Evolutionary conservation across 1,139 yeast genomes (phyloP), one percentile per base, ranked within the genome.

Genomic region (Blastobotrys raffinosifermentans): DNA sequence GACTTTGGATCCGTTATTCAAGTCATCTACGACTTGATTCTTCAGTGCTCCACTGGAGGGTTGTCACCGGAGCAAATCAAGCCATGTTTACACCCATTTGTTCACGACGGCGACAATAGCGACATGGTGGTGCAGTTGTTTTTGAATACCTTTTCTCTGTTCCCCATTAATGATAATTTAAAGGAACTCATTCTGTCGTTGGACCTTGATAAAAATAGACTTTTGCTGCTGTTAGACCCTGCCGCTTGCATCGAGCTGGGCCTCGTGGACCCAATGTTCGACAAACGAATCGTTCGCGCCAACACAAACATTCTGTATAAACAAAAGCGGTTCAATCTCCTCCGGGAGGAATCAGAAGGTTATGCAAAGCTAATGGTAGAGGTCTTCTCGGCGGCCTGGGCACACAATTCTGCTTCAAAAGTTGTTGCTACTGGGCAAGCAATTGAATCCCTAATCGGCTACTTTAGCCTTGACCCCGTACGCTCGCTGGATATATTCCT

Each of bases 341-440:
- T 85, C n/a, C 75, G 78, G 38, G 96, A 89, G 58, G 83, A 83
- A 48, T 64, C 77, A 11, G 91, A 81, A 55, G 98, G 97, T 1
- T 91, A 75, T 59, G 62, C 94, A 11, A 79, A 80, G 50, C 63
- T 84, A 26, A 60, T 79, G 0, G 70, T 70, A 5, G 77, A 79
- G 41, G 46, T 83, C n/a, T 45, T 48, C 37, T 47, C 60, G 2
- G 69, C 77, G 2, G 63, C 75, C 32, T 57, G 57, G 25, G 63
- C 67, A 19, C 60, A 63, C 2, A 69, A 72, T 38, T 63, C 73
- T 6, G 34, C 26, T 5, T 63, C 55, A 29, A 71, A 72, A 45
- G 63, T 77, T 1, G 63, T 66, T 1, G 67, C 66, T 39, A 69
- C 75, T n/a, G 54, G 71, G n/a, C 60, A 70, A 14, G 66, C 73